Base-by-base conservation (phyloP, 495 filamentous ascomycete genomes). In the Clavariopsis aquatica region DNA sequence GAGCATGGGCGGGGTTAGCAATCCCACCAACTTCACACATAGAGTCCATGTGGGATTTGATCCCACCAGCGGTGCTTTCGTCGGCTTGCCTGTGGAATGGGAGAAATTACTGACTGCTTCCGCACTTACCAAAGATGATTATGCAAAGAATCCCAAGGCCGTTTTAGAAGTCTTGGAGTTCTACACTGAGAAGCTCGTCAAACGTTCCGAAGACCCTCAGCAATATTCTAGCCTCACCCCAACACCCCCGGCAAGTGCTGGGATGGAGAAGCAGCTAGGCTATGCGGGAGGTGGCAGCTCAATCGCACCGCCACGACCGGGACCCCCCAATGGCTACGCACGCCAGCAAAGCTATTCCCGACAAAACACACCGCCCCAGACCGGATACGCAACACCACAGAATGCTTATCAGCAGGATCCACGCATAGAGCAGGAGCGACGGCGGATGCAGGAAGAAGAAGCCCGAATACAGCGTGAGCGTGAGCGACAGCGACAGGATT, bases 21-120 rank as follows among this genome's bases (percentile, higher is more conserved):
- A 96, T 75, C 94, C 94, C 2, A 96, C 95, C 57, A 96, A 96
- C 76, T 98, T 98, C 76, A 90, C 88, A 22, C 94, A 98, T 74
- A 88, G 92, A 19, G 91, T 98, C 31, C 94, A 98, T 74, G 94
- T 98, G 68, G 95, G 93, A 45, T 98, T 98, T 75, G 95, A 98
- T 73, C 91, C 93, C 23, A 84, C 89, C 41, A 93, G 90, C 12
- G 95, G 95, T 24, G 91, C 90, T 55, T 98, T 98, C 68, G 89
- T 93, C 20, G 94, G 95, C 20, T 77, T 98, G 57, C 94, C 94
- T 1, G 85, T 90, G 23, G 95, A 98, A 80, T 98, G 94, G 94
- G 94, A 94, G 65, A 92, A 93, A 74, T 82, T 98, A 31, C 80
- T 98, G 69, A 97, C 91, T 57, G 89, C 91, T 12, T 98, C 94